A percentile compares a stretch with the other conserved stretches of the same genome.
phyloP scores from a whole-genome alignment of 2,329 filamentous ascomycete genomes.

The Fusarium agapanthi region DNA sequence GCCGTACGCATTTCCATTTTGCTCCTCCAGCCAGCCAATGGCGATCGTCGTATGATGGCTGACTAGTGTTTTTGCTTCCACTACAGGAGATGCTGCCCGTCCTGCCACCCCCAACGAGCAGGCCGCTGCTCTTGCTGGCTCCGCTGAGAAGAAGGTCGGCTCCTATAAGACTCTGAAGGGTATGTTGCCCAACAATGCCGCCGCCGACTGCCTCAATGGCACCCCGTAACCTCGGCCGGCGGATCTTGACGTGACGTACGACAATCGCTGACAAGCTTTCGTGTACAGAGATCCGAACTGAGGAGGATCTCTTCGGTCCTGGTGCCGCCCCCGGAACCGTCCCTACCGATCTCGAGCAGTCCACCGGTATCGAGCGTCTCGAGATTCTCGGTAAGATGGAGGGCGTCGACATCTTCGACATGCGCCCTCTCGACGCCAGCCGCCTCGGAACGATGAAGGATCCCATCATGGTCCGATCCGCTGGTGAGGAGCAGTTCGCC shows the following conservation, averaged over 20 bases:
- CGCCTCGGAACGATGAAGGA: constrained; percentile 90
- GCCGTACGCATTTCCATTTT: constrained; percentile 59
- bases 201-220: constrained; percentile 19
- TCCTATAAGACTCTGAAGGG: constrained; percentile 57
- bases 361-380: constrained; percentile 97
- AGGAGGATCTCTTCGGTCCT: constrained; percentile 84
- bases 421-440: constrained; percentile 93
- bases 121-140: constrained; percentile 48
- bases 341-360: constrained; percentile 93
- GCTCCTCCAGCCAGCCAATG: constrained; percentile 36
- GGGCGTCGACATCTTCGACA: constrained; percentile 97
- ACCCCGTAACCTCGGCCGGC: constrained; percentile 39
- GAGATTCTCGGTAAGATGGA: constrained; percentile 99
- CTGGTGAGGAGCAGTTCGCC: constrained; percentile 94
- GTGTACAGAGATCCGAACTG: constrained; percentile 77
- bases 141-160: constrained; percentile 57
- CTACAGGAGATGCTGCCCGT: constrained; percentile 51
- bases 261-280: constrained; percentile 34
- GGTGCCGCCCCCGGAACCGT: constrained; percentile 85
- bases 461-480: constrained; percentile 90
- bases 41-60: constrained; percentile 46
- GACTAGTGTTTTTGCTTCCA: constrained; percentile 34
- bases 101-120: constrained; percentile 48
- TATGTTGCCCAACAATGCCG: constrained; percentile 48
- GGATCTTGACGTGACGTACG: constrained; percentile 19